Evolutionary conservation across 225 moss, liverwort and hornwort species (phyloP), one percentile per base, ranked within the genome.

Genomic region (Pseudisothecium myosuroides): DNA sequence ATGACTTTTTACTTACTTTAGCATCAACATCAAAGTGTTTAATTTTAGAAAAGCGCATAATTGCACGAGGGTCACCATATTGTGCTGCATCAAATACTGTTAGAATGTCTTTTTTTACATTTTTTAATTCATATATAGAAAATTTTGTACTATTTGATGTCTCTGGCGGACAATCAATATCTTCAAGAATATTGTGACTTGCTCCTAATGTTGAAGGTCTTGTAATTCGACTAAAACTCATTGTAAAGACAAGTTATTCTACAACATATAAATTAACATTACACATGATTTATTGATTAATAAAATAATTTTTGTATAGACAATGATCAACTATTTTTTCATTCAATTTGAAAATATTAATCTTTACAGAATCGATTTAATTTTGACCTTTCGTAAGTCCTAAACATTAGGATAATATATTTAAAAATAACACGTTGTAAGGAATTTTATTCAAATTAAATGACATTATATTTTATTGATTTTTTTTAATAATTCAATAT

Each of bases 21-120:
- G 96, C 94, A 94, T 98, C 98, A 26, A 97, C 89, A 90, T 97
- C 96, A 87, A 98, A 98, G 49, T 96, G 94, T 82, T 97, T 98
- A 45, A 58, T 63, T 91, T 97, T 98, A 8, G 98, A 98, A 84
- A 92, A 97, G 43, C 96, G 96, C 91, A 95, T 95, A 34, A 98
- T 93, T 36, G 98, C 96, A 17, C 91, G 92, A 86, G 87, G 54
- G 29, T 98, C 98, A 10, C 98, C 98, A 87, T 96, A 92, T 83
- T 98, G 97, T 8, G 98, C 96, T 11, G 98, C 98, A 90, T 98
- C 98, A 83, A 98, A 98, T 61, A 92, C 66, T 36, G 97, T 95
- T 60, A 87, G 24, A 71, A 98, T 95, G 11, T 98, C 98, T 54
- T 95, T 96, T 36, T 94, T 96, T 12, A 97, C 97, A 47, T 88